Evolutionary conservation across 192 early-diverging fungal species (phyloP).

Genomic region (Umbelopsis ramanniana): DNA sequence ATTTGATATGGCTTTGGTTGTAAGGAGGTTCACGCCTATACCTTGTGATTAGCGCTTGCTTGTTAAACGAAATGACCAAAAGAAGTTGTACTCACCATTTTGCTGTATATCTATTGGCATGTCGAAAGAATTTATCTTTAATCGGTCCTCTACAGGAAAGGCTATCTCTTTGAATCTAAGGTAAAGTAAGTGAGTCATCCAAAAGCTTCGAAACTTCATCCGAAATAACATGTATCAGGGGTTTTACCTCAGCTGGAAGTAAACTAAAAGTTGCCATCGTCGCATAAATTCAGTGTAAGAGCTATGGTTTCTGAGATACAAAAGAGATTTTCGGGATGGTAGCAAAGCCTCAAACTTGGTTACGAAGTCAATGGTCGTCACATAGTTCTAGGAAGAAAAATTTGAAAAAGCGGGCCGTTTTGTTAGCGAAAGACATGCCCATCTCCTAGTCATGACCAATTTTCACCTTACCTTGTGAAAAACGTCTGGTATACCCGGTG

Average conservation of each 20-base stretch:
- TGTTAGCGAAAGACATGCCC: no score
- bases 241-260: conserved; percentile 59
- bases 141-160: conserved; percentile 41
- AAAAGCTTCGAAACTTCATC: not conserved
- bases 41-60: not conserved
- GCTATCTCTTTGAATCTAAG: conserved; percentile 55
- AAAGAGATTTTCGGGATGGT: conserved; percentile 45
- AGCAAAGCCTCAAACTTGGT: conserved; percentile 51
- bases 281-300: conserved; percentile 61
- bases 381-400: conserved; percentile 51
- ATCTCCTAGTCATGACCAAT: no score
- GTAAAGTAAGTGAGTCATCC: not conserved
- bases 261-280: conserved; percentile 63
- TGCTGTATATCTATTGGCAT: not conserved
- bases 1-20: conserved; percentile 50
- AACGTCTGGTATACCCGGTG: conserved; percentile 66
- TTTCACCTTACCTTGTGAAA: conserved; percentile 64
- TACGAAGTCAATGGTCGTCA: conserved; percentile 59
- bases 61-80: not conserved
- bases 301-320: conserved; percentile 52
- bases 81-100: not conserved
- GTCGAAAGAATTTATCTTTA: conserved; percentile 5
- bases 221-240: not conserved
- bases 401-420: no score
- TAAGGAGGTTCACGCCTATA: conserved; percentile 36